Conservation (phyloP, 1,139 yeast species). For the Kodamaea sp. region DNA sequence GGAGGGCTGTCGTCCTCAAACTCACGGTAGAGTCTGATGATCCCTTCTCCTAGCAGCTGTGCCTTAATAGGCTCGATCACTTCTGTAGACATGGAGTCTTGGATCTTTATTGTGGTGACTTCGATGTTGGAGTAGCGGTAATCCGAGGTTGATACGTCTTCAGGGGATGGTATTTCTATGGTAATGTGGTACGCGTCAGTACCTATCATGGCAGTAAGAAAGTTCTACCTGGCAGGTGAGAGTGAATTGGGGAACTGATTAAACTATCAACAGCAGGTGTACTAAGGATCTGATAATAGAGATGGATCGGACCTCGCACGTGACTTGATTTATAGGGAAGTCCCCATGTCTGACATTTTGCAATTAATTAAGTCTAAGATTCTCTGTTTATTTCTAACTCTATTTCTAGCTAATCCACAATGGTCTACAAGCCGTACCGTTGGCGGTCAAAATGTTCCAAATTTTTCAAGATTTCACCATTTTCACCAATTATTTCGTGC, state of each 20-base stretch:
- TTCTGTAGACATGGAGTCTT: constrained; percentile 6
- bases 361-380: too few species aligned
- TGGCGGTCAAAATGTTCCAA: constrained; percentile 55
- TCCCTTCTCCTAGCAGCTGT: constrained; percentile 68
- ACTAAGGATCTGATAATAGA: too few species aligned
- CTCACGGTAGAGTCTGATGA: constrained; percentile 66
- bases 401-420: too few species aligned
- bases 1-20: constrained; percentile 26
- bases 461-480: constrained; percentile 58
- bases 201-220: constrained; percentile 43
- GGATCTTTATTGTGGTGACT: constrained; percentile 30
- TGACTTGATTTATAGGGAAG: too few species aligned
- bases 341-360: too few species aligned
- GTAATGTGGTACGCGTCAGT: constrained; percentile 44
- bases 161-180: constrained; percentile 25
- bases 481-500: constrained; percentile 46
- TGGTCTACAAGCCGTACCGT: constrained; percentile 41
- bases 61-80: constrained; percentile 55
- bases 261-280: too few species aligned
- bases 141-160: constrained; percentile 19
- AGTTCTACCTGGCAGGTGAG: too few species aligned
- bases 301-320: too few species aligned
- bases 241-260: too few species aligned
- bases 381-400: background rate
- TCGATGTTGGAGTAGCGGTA: constrained; percentile 36